Evolutionary conservation across 352 stramenopile species (phyloP).

Genomic region (Sclerospora graminicola): DNA sequence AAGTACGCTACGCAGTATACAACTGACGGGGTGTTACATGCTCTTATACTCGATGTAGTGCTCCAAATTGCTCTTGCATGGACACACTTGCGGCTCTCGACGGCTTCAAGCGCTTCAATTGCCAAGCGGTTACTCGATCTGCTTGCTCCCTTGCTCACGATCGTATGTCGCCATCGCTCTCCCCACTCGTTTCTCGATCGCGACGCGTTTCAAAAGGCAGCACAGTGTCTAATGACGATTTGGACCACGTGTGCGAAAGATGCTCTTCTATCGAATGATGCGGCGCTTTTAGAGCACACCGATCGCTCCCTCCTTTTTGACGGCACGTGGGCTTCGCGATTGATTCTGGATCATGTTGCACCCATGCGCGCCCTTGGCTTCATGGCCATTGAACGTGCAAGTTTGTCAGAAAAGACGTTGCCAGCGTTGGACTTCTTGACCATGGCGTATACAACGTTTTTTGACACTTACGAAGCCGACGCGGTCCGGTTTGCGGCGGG

Average conservation of each 20-base stretch:
- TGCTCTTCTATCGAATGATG: conserved; percentile 11
- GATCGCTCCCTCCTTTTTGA: conserved; percentile 29
- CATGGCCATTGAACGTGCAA: conserved; percentile 9
- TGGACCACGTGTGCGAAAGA: conserved; percentile 15
- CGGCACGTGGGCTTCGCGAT: conserved; percentile 36
- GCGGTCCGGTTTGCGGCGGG: conserved; percentile 38
- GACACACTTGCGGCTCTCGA: conserved; percentile 9
- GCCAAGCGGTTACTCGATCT: conserved; percentile 27
- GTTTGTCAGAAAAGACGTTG: conserved; percentile 22
- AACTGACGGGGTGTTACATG: conserved; percentile 31
- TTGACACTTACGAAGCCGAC: conserved; percentile 42
- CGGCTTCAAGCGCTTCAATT: conserved; percentile 22
- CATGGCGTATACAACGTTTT: conserved; percentile 35
- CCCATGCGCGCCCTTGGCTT: conserved; percentile 40
- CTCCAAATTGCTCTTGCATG: conserved; percentile 26
- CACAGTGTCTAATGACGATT: conserved; percentile 31
- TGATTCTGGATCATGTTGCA: conserved; percentile 52
- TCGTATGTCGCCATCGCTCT: conserved; percentile 39
- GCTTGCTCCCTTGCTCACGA: conserved; percentile 31
- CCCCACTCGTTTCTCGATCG: conserved; percentile 43
- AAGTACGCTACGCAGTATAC: conserved; percentile 43
- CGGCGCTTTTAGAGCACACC: conserved; percentile 20
- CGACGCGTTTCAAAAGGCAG: conserved; percentile 25
- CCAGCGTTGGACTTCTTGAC: too few relatives aligned
- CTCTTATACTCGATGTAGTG: conserved; percentile 32